Conservation (phyloP, 768 basidiomycete species). For the Termitomyces sp. region DNA sequence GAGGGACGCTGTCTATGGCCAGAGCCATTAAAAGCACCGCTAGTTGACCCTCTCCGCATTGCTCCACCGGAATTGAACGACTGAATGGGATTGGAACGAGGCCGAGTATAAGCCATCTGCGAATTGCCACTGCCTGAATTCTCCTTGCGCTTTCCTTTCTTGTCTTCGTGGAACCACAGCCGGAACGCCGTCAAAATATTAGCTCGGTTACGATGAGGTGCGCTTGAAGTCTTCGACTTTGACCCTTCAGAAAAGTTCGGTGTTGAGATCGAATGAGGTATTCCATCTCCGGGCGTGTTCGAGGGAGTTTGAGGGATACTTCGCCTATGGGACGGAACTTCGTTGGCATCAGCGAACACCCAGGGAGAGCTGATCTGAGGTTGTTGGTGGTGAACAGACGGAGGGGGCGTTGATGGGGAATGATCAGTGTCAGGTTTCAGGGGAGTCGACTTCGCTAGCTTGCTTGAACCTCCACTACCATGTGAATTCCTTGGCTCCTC, state of each 20-base stretch:
- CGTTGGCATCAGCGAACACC: slow-evolving; percentile 52
- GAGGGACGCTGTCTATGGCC: slow-evolving; percentile 67
- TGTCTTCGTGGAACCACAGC: slow-evolving; percentile 90
- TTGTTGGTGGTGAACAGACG: slow-evolving; percentile 34
- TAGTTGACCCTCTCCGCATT: slow-evolving; percentile 40
- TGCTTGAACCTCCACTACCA: slow-evolving; percentile 53
- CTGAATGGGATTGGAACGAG: slow-evolving; percentile 8
- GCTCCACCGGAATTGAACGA: slow-evolving; percentile 28
- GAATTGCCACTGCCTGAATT: slow-evolving; percentile 16
- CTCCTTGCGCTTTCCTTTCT: slow-evolving; percentile 81
- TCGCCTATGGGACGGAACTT: slow-evolving; percentile 26
- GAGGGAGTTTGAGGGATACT: slow-evolving; percentile 34
- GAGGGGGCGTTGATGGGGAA: slow-evolving; percentile 48
- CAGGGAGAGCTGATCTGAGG: slow-evolving; percentile 63
- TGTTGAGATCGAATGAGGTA: slow-evolving; percentile 40
- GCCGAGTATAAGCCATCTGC: slow-evolving; percentile 21
- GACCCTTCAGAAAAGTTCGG: slow-evolving; percentile 31
- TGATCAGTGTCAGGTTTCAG: slow-evolving; percentile 44
- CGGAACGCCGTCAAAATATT: slow-evolving; percentile 83
- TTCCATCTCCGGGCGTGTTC: slow-evolving; percentile 46
- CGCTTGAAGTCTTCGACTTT: slow-evolving; percentile 7
- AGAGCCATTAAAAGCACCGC: slow-evolving; percentile 22
- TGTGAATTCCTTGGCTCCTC: slow-evolving; percentile 64
- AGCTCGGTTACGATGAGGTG: slow-evolving; percentile 58
- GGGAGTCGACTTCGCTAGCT: slow-evolving; percentile 68